phyloP scores from a whole-genome alignment of 371 early-diverging fungal genomes.

The Nematocida displodere region DNA sequence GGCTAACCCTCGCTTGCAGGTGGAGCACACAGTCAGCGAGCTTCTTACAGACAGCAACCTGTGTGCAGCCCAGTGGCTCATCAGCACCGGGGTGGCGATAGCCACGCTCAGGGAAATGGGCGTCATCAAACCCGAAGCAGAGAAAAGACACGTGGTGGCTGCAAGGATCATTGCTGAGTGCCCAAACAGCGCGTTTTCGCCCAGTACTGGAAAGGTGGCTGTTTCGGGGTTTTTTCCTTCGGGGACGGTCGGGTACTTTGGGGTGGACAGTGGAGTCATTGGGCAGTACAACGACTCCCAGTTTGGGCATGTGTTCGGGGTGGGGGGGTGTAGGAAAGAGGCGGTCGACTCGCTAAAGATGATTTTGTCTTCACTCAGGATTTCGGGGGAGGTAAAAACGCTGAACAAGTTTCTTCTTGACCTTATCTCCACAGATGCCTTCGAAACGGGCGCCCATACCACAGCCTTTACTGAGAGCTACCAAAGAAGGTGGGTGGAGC shows the following conservation, averaged over 20 bases:
- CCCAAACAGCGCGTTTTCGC: conserved; percentile 93
- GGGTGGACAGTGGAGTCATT: conserved; percentile 82
- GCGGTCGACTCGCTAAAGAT: conserved; percentile 33
- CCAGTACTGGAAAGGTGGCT: conserved; percentile 84
- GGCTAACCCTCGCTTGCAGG: conserved; percentile 91
- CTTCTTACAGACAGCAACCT: conserved; percentile 91
- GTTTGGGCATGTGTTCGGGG: conserved; percentile 95
- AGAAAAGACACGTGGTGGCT: conserved; percentile 79
- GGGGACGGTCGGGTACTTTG: conserved; percentile 96
- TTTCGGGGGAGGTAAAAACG: conserved; percentile 34
- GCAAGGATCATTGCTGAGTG: conserved; percentile 97
- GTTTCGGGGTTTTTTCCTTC: conserved; percentile 82
- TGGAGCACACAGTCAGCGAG: conserved; percentile 96
- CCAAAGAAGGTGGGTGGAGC: not conserved
- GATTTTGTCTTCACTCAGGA: conserved; percentile 15
- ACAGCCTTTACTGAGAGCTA: conserved; percentile 25
- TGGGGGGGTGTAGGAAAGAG: conserved; percentile 75
- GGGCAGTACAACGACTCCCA: conserved; percentile 96
- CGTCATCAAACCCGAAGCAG: not conserved
- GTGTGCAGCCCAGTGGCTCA: conserved; percentile 87
- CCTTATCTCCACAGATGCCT: conserved; percentile 23
- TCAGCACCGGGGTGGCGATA: conserved; percentile 71
- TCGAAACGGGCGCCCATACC: conserved; percentile 17
- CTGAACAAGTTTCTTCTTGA: conserved; percentile 38
- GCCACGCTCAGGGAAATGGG: not conserved